phyloP scores from a whole-genome alignment of 2,329 filamentous ascomycete species.

The Trichothecium sympodiale region DNA sequence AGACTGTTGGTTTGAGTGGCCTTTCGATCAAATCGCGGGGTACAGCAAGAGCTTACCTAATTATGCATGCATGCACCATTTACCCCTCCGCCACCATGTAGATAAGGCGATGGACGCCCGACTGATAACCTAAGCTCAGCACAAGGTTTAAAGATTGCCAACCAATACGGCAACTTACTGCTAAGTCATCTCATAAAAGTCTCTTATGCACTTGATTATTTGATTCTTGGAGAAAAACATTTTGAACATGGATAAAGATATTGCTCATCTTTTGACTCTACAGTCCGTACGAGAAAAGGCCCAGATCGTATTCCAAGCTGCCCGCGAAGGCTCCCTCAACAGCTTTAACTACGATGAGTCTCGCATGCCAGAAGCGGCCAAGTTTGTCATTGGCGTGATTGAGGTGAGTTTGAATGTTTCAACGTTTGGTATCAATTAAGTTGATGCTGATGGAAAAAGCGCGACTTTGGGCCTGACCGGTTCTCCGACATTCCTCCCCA shows the following conservation, averaged over 20 bases:
- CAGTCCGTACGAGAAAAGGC: constrained; percentile 24
- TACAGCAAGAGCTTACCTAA: too few relatives aligned
- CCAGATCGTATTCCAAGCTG: constrained; percentile 19
- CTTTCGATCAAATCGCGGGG: too few relatives aligned
- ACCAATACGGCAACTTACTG: too few relatives aligned
- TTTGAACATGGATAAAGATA: background rate
- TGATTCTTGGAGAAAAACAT: background rate
- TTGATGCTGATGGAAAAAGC: constrained; percentile 18
- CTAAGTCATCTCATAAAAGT: too few relatives aligned
- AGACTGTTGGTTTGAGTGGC: too few relatives aligned
- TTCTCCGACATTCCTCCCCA: constrained; percentile 40
- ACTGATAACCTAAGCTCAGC: too few relatives aligned
- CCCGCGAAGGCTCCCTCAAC: constrained; percentile 24
- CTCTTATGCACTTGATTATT: too few relatives aligned
- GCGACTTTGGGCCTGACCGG: constrained; percentile 37
- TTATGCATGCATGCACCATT: too few relatives aligned
- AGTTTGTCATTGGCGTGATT: constrained; percentile 31
- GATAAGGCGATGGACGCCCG: too few relatives aligned
- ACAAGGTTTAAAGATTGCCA: too few relatives aligned
- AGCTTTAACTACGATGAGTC: constrained; percentile 30
- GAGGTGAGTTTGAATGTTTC: too few relatives aligned
- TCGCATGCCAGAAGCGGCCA: constrained; percentile 24
- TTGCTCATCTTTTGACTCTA: constrained; percentile 21
- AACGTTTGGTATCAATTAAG: background rate
- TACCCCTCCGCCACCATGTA: too few relatives aligned